Evolutionary conservation across 108 stramenopile genomes (phyloP).

Genomic region (Conticribra guillardii): DNA sequence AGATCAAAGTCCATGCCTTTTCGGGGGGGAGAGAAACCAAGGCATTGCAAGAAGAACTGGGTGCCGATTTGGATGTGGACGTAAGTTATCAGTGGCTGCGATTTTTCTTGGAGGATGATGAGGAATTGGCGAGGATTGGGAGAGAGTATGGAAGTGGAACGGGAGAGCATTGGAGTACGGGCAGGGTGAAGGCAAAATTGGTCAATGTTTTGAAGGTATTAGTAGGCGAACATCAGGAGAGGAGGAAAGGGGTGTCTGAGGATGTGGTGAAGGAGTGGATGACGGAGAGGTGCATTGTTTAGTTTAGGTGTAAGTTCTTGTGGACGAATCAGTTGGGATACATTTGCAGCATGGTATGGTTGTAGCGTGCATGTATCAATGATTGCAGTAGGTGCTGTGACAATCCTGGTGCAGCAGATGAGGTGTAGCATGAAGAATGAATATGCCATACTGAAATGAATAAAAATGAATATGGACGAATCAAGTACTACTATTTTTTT

Average conservation of each 20-base stretch:
- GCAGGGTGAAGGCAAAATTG: slow-evolving; percentile 90
- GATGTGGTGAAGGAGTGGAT: slow-evolving; percentile 94
- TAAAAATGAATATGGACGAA: too few relatives aligned
- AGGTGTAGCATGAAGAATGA: too few relatives aligned
- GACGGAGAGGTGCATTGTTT: slow-evolving; percentile 75
- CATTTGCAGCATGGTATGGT: too few relatives aligned
- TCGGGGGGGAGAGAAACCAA: slow-evolving; percentile 95
- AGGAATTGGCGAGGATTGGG: slow-evolving; percentile 89
- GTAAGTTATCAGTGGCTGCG: slow-evolving; percentile 96
- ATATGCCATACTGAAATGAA: too few relatives aligned
- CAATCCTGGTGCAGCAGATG: too few relatives aligned
- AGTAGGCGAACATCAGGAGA: slow-evolving; percentile 89
- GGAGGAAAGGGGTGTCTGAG: slow-evolving; percentile 86
- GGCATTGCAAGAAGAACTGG: slow-evolving; percentile 91
- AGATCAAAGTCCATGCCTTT: slow-evolving; percentile 93
- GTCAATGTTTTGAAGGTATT: slow-evolving; percentile 86
- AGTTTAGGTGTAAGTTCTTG: too few relatives aligned
- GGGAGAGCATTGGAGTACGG: slow-evolving; percentile 95
- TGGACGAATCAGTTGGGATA: too few relatives aligned
- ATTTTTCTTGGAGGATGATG: slow-evolving; percentile 98
- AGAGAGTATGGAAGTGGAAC: slow-evolving; percentile 88
- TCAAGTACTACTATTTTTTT: too few relatives aligned
- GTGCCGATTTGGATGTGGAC: slow-evolving; percentile 96
- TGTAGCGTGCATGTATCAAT: too few relatives aligned
- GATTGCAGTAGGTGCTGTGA: too few relatives aligned